phyloP scores from a whole-genome alignment of 192 early-diverging fungal genomes.

The Cladochytrium replicatum region DNA sequence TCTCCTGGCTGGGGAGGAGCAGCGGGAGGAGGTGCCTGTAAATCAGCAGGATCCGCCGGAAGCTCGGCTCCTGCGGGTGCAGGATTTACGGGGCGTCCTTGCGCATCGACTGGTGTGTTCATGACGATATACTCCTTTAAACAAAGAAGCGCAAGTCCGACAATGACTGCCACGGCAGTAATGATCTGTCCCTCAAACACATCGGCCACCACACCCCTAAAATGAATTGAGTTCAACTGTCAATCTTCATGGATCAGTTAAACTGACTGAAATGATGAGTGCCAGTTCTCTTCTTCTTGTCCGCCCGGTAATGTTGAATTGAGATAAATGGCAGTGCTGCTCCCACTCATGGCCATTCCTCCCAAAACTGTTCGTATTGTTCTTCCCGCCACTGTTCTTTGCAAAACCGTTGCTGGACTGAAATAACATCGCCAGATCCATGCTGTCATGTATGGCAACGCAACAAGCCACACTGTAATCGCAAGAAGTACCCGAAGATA shows the following conservation, averaged over 20 bases:
- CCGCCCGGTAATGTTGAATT: too few species aligned
- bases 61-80: not conserved
- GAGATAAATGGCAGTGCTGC: too few species aligned
- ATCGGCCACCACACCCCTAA: slow-evolving; percentile 27
- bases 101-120: slow-evolving; percentile 41
- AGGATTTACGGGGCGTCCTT: slow-evolving; percentile 24
- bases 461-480: slow-evolving; percentile 62
- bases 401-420: slow-evolving; percentile 13
- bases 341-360: too few species aligned
- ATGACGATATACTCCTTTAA: slow-evolving; percentile 83
- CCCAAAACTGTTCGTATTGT: not conserved
- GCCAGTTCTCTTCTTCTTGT: too few species aligned
- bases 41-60: not conserved
- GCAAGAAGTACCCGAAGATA: slow-evolving; percentile 58
- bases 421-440: slow-evolving; percentile 83
- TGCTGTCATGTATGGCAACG: slow-evolving; percentile 70
- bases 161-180: slow-evolving; percentile 58
- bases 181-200: slow-evolving; percentile 82
- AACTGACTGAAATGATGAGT: too few species aligned
- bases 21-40: not conserved
- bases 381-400: slow-evolving; percentile 1
- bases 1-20: not conserved
- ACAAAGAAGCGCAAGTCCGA: slow-evolving; percentile 70
- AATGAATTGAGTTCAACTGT: too few species aligned
- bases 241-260: too few species aligned